Percentiles rank a stretch among this genome's conserved stretches.
These are phyloP conservation scores for Coniochaeta sp. DNA, from an alignment of 2,329 filamentous ascomycete species.

Conservation along the genomic window DNA sequence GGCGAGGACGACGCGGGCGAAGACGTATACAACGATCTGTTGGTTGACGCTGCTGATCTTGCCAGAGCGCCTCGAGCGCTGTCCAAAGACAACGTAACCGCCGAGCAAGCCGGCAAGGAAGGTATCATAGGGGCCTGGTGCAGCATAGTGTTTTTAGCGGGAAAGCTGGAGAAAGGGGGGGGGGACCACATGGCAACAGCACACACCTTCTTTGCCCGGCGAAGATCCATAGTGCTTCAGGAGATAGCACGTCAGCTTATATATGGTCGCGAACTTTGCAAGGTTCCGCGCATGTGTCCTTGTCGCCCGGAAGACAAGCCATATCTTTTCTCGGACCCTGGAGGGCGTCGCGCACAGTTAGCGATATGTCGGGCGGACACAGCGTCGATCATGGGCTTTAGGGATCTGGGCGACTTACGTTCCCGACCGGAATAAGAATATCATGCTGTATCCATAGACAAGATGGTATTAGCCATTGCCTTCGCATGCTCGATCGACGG, in stretches of 20 bases:
- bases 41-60: slow-evolving; percentile 77
- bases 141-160: background rate
- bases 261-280: slow-evolving; percentile 82
- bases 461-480: background rate
- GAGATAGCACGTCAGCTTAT: slow-evolving; percentile 75
- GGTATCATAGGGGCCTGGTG: slow-evolving; percentile 64
- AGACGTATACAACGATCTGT: slow-evolving; percentile 98
- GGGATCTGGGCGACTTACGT: no score
- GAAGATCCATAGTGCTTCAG: slow-evolving; percentile 57
- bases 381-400: no score
- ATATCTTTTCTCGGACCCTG: slow-evolving; percentile 66
- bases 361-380: no score
- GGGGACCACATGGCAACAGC: background rate
- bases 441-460: slow-evolving; percentile 59
- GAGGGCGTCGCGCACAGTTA: background rate
- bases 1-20: slow-evolving; percentile 81
- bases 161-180: background rate
- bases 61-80: slow-evolving; percentile 53
- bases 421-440: slow-evolving; percentile 90
- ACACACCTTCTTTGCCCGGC: slow-evolving; percentile 51
- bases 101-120: slow-evolving; percentile 84
- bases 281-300: slow-evolving; percentile 87
- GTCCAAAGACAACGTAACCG: slow-evolving; percentile 88
- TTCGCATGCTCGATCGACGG: background rate
- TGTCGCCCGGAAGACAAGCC: slow-evolving; percentile 77